A percentile compares a stretch with the other conserved stretches of the same genome.
Evolutionary conservation across 1,139 yeast genomes (phyloP).

Genomic region (Pneumocystis wakefieldiae): DNA sequence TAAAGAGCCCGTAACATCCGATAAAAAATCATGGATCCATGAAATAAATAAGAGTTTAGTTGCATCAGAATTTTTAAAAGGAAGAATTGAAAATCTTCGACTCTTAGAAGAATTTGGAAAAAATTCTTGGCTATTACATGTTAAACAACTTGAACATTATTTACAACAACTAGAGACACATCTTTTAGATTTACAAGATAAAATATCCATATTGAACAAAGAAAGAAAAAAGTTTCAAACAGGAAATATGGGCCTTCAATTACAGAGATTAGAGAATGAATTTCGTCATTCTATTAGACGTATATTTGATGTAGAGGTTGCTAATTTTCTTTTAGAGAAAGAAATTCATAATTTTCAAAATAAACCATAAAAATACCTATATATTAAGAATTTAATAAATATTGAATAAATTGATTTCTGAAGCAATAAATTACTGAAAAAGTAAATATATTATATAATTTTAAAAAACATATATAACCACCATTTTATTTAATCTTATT

Average conservation of each 20-base stretch:
- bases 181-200: neutral
- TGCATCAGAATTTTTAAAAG: neutral
- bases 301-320: neutral
- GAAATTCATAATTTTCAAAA: neutral
- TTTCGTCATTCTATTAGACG: neutral
- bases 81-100: neutral
- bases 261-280: neutral
- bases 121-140: neutral
- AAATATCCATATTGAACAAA: neutral
- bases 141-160: neutral
- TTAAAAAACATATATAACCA: no score
- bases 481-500: no score
- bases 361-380: neutral
- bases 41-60: neutral
- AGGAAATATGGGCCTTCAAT: neutral
- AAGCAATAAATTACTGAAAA: neutral
- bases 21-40: neutral
- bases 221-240: neutral
- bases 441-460: neutral
- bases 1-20: neutral
- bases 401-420: neutral
- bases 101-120: conserved; percentile 1
- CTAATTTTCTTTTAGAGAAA: neutral
- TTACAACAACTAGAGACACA: neutral
- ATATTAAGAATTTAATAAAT: neutral